Conservation (phyloP, 2,329 filamentous ascomycete species). For the Emmonsia crescens region DNA sequence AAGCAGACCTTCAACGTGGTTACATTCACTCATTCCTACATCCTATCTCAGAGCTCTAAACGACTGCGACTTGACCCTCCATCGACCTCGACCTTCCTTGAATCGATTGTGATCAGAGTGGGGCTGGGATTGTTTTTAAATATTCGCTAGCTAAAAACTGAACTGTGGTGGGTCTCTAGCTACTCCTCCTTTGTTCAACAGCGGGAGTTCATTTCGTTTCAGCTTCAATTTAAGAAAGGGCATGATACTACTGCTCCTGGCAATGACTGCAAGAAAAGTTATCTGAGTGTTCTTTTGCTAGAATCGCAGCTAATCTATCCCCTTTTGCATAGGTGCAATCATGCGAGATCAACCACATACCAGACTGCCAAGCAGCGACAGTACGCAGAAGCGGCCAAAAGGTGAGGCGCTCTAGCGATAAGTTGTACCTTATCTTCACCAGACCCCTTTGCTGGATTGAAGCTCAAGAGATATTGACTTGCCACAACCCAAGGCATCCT, state of each 20-base stretch:
- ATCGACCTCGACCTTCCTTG: background rate
- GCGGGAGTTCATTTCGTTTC: background rate
- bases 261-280: background rate
- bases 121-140: background rate
- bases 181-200: background rate
- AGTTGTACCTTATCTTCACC: background rate
- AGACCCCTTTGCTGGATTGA: constrained; percentile 18
- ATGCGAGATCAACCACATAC: constrained; percentile 18
- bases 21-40: background rate
- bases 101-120: background rate
- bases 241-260: background rate
- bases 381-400: constrained; percentile 30
- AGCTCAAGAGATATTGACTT: constrained; percentile 1
- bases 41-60: background rate
- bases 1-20: too few species aligned
- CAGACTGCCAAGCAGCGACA: constrained; percentile 20
- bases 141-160: background rate
- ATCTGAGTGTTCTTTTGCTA: background rate
- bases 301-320: background rate
- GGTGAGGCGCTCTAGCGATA: constrained; percentile 21
- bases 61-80: background rate
- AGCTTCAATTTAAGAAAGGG: background rate
- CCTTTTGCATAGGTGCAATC: background rate
- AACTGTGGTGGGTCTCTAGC: background rate
- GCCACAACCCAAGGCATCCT: constrained; percentile 59